Evolutionary conservation across 345 rosid species (phyloP).

Genomic region (Acer saccharum): DNA sequence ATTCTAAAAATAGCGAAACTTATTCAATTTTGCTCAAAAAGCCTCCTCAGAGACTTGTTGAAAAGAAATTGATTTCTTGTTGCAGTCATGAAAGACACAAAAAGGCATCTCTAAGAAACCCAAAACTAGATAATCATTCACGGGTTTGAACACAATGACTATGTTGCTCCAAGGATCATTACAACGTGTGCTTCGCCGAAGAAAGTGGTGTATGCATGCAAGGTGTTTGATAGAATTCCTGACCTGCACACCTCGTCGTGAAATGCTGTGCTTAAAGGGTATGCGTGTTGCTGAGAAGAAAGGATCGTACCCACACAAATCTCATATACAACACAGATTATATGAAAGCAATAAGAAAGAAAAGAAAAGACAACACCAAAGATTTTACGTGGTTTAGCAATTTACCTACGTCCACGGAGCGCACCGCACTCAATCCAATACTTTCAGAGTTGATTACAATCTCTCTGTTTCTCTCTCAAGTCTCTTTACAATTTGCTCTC

Average conservation of each 20-base stretch:
- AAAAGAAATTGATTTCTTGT: conserved; percentile 54
- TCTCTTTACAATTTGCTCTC: too few species aligned
- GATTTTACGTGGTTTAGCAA: too few species aligned
- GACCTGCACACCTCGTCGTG: conserved; percentile 45
- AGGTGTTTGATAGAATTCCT: conserved; percentile 67
- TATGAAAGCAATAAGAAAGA: too few species aligned
- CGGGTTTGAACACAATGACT: conserved; percentile 46
- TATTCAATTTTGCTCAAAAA: conserved; percentile 22
- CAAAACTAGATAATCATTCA: conserved; percentile 46
- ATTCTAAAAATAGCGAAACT: conserved; percentile 35
- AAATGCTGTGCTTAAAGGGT: conserved; percentile 75
- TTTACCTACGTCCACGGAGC: too few species aligned
- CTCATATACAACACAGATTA: too few species aligned
- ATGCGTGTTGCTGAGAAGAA: not conserved
- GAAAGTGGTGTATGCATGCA: conserved; percentile 48
- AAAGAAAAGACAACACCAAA: too few species aligned
- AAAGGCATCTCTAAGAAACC: conserved; percentile 55
- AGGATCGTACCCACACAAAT: too few species aligned
- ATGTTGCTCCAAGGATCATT: conserved; percentile 48
- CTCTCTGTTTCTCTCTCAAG: too few species aligned
- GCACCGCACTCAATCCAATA: too few species aligned
- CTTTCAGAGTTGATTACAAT: too few species aligned
- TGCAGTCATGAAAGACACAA: conserved; percentile 65
- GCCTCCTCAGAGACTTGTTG: conserved; percentile 46
- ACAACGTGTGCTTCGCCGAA: conserved; percentile 20